phyloP scores from a whole-genome alignment of 148 eudicot genomes.

The Rhododendron mucronatum region DNA sequence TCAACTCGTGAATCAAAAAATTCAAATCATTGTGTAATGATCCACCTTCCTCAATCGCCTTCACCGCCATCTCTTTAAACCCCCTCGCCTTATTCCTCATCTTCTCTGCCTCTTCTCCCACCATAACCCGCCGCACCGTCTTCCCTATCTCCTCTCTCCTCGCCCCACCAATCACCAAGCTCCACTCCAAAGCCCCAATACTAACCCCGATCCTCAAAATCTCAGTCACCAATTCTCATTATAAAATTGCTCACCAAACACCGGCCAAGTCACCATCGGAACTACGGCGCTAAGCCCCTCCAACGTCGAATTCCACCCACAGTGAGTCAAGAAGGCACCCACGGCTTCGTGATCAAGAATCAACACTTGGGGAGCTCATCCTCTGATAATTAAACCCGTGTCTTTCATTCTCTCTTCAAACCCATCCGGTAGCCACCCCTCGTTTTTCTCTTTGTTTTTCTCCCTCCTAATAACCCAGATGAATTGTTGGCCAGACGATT shows the following conservation, averaged over 20 bases:
- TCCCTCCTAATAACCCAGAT: constrained; percentile 51
- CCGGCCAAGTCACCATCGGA: constrained; percentile 40
- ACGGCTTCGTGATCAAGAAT: constrained; percentile 23
- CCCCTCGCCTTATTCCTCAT: constrained; percentile 25
- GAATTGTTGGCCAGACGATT: constrained; percentile 40
- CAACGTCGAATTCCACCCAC: constrained; percentile 36
- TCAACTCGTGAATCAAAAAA: constrained; percentile 22
- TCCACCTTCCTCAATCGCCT: constrained; percentile 38
- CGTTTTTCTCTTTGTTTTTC: neutral
- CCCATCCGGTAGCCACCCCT: constrained; percentile 34
- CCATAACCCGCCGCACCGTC: constrained; percentile 24
- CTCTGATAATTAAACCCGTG: constrained; percentile 26
- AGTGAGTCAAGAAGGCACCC: constrained; percentile 34
- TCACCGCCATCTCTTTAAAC: constrained; percentile 32
- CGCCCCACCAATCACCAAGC: neutral
- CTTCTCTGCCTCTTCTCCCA: constrained; percentile 35
- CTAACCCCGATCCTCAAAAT: constrained; percentile 27
- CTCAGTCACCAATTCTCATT: constrained; percentile 31
- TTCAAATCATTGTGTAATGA: constrained; percentile 25
- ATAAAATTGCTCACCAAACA: constrained; percentile 29
- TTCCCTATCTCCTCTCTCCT: constrained; percentile 5
- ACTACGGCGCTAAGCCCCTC: constrained; percentile 23
- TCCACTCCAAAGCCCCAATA: constrained; percentile 29
- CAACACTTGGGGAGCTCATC: constrained; percentile 36
- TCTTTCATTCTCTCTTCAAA: constrained; percentile 26